These are phyloP conservation scores for Globisporangium alternatum DNA, from an alignment of 352 stramenopile genomes.

Conservation along the genomic window DNA sequence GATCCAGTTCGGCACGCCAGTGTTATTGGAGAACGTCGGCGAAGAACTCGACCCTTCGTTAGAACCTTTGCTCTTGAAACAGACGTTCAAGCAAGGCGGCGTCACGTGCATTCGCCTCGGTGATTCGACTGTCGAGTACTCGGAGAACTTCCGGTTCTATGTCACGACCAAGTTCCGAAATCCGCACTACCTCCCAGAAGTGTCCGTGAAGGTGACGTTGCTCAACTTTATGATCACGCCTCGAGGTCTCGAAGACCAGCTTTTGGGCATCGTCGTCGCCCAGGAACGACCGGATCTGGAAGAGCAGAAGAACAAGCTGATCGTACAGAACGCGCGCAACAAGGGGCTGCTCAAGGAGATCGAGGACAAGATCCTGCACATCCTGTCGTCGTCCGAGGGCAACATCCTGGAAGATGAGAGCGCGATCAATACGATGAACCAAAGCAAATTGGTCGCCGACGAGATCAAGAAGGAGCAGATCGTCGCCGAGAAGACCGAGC, in stretches of 20 bases:
- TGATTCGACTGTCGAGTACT: slow-evolving; percentile 91
- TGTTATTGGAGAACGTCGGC: slow-evolving; percentile 91
- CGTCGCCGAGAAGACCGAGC: slow-evolving; percentile 88
- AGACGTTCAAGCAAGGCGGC: slow-evolving; percentile 93
- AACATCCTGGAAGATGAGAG: slow-evolving; percentile 94
- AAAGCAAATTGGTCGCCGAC: slow-evolving; percentile 87
- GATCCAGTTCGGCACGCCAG: slow-evolving; percentile 90
- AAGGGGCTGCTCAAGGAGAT: slow-evolving; percentile 92
- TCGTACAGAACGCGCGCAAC: slow-evolving; percentile 90
- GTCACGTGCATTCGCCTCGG: slow-evolving; percentile 91
- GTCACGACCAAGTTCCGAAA: slow-evolving; percentile 94
- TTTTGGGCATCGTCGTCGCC: slow-evolving; percentile 91
- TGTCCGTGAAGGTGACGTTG: slow-evolving; percentile 92
- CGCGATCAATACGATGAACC: slow-evolving; percentile 92
- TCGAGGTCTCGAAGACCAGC: slow-evolving; percentile 89
- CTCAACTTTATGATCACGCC: slow-evolving; percentile 97
- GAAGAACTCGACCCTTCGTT: slow-evolving; percentile 92
- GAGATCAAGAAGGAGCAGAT: slow-evolving; percentile 93
- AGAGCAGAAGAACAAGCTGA: slow-evolving; percentile 92
- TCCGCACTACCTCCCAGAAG: slow-evolving; percentile 92
- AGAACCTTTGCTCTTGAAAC: slow-evolving; percentile 92
- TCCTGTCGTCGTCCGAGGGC: slow-evolving; percentile 87
- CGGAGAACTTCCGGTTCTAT: slow-evolving; percentile 92
- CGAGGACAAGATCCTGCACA: slow-evolving; percentile 93
- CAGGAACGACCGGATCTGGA: slow-evolving; percentile 92